Base-by-base conservation (phyloP, 768 basidiomycete species). In the Austroboletus eburneus region DNA sequence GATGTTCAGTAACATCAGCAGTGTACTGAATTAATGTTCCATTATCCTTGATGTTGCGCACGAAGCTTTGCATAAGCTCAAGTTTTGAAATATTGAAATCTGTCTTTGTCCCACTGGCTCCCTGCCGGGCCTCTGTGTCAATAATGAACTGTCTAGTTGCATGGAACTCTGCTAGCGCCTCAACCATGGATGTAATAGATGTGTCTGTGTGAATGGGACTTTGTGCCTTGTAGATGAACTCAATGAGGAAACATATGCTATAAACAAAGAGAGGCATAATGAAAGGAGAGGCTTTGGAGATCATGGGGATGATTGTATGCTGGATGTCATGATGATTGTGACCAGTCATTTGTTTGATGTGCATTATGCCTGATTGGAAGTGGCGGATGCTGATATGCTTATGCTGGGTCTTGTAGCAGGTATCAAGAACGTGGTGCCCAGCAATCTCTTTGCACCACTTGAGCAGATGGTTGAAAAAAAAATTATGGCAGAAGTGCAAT, bases 21-120 rank as follows among this genome's bases (percentile, higher is more conserved):
- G 64, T 65, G 57, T 62, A 71, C 44, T 74, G 66, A 2, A 63
- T 58, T 8, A 66, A 42, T 48, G n/a, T n/a, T 9, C 50, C 37
- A 21, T 29, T 43, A 3, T 30, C 5, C 16, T n/a, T 45, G 10
- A 56, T 49, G 9, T 55, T 52, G 39, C 16, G 12, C 4, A 17
- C 14, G 51, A 66, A 14, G 51, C 58, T 47, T 17, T 37, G 25
- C 13, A 57, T 14, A 0, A 46, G 10, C 18, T 51, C 29, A 1
- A 51, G 24, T 14, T 51, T 51, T 1, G 37, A 45, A 5, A 51
- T 51, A 2, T 39, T 42, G 21, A 51, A 51, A 13, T 51, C 29
- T 3, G 43, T 20, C n/a, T 35, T 51, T 6, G 25, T 25, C 1
- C 38, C 29, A 3, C n/a, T 51, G 4, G 9, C 42, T 3, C 40